Evolutionary conservation across 2,329 filamentous ascomycete species (phyloP), one percentile per base, ranked within the genome.

Genomic region (Arthrobotrys megalospora): DNA sequence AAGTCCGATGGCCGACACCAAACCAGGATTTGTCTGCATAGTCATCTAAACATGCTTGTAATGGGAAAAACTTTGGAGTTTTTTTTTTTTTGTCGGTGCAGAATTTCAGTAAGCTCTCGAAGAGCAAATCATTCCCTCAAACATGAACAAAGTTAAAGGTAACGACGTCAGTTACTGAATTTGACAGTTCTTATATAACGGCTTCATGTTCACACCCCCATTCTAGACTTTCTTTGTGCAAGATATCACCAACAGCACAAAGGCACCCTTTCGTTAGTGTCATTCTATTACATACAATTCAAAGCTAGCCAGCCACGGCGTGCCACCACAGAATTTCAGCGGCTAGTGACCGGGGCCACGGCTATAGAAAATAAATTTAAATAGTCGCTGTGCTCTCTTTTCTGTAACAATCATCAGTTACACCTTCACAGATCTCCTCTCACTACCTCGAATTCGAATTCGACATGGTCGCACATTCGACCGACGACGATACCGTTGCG

Each of bases 401-500:
- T 43, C 34, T 24, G 16, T 14, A 6, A 60, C 19, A 28, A 60
- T 60, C 36, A 21, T 43, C 36, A 43, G 55, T 43, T 60, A 60
- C 36, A 60, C 34, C 28, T 43, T 11, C 36, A 60, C 55, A 43
- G 55, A 28, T 16, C 6, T 6, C 41, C 52, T 21, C 10, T 34
- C 38, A 28, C 21, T n/a, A 53, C 50, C 28, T 24, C 48, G 14
- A 32, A 28, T 14, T 21, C n/a, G 24, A 21, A 4, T 28, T 53
- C 65, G 58, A 43, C 12, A 77, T 77, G 73, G 73, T 38, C 52
- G 73, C 65, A 24, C 58, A 69, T 36, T 77, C 73, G 24, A 77
- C 73, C 8, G 73, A 77, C 73, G 73, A 77, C 60, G 73, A 77
- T 24, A 77, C 73, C 28, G 73, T 71, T 50, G 73, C 66, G 41